Evolutionary conservation across 345 rosid species (phyloP), one percentile per base, ranked within the genome.

Genomic region (Conringia planisiliqua): DNA sequence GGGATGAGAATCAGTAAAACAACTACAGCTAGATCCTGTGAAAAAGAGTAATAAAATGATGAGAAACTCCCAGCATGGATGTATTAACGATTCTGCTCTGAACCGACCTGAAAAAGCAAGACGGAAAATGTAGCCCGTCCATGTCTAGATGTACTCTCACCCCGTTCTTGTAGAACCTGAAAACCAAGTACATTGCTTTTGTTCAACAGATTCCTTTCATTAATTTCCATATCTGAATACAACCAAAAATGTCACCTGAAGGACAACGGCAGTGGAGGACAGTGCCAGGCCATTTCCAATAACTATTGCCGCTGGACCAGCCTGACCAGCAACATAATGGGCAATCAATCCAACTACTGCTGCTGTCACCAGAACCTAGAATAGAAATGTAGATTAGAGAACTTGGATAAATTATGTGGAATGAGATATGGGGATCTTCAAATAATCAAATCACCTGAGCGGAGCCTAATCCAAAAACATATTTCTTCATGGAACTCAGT

Each of bases 121-220:
- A 92, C 99, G 42, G 97, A 95, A 82, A 95, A 92, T 74, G 99
- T 86, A 68, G 99, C 99, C 36, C 99, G 97, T 57, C 99, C 99
- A 90, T 95, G 99, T 54, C 97, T 96, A 6, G 97, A 95, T 76
- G 97, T 95, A 82, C 97, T 95, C 87, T 95, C 99, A 59, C 97
- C 97, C 54, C 99, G 86, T 83, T 95, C 99, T 72, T 91, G 99
- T 82, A 95, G 86, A 70, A 95, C 99, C 99, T 95, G 87, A 71
- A 83, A 65, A 69, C 44, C 71, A 63, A 63, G 38, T 22, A 47
- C 60, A 47, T 38, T 18, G 30, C 71, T 17, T 70, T 39, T 13
- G 50, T 51, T 58, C 59, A 75, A 26, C 56, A 75, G 20, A 13
- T 17, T 63, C 44, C 10, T 18, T 47, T 11, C 46, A 36, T 3